A percentile compares a stretch with the other conserved stretches of the same genome.
phyloP scores from a whole-genome alignment of 148 eudicot genomes.

The Chenopodium berlandieri region DNA sequence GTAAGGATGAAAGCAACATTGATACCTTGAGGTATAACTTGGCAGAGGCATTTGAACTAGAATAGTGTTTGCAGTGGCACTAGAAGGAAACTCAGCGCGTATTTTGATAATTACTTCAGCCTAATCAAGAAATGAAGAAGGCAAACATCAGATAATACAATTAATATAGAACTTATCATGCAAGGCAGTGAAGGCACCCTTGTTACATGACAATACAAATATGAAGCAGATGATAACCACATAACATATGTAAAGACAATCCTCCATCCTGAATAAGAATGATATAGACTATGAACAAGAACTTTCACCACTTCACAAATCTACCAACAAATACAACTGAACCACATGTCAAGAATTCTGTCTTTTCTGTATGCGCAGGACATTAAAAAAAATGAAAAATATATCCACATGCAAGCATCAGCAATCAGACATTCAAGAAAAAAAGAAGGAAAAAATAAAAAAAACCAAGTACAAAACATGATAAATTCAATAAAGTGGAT shows the following conservation, averaged over 20 bases:
- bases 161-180: neutral
- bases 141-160: neutral
- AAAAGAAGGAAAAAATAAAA: too few species aligned
- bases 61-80: constrained; percentile 71
- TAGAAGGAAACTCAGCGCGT: constrained; percentile 76
- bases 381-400: neutral
- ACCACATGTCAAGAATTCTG: neutral
- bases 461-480: neutral
- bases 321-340: neutral
- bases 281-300: neutral
- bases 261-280: neutral
- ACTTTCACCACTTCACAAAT: neutral
- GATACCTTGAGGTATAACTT: constrained; percentile 69
- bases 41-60: constrained; percentile 83
- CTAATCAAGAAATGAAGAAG: constrained; percentile 32
- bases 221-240: neutral
- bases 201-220: neutral
- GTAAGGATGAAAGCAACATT: neutral
- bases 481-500: neutral
- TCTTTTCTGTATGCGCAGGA: neutral
- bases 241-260: neutral
- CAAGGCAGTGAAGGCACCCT: neutral
- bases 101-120: constrained; percentile 82
- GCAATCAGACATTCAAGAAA: neutral
- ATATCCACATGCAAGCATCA: neutral